phyloP scores from a whole-genome alignment of 768 basidiomycete species.

The Leucosporidium scottii region DNA sequence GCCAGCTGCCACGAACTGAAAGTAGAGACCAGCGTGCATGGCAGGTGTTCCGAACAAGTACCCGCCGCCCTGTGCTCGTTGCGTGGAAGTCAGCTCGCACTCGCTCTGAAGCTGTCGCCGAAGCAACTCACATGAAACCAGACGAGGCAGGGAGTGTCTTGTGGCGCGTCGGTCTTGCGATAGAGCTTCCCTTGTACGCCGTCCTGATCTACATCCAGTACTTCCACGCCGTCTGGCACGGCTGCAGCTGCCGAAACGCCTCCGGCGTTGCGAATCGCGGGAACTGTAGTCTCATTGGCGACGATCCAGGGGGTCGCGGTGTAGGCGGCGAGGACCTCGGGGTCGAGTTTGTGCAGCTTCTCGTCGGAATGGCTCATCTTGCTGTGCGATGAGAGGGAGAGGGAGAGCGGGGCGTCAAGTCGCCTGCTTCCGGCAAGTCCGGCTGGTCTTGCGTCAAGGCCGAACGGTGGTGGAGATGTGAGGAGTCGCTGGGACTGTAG shows the following conservation, averaged over 20 bases:
- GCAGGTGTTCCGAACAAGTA: neutral
- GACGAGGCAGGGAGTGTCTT: neutral
- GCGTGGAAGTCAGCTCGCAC: neutral
- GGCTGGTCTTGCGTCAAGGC: neutral
- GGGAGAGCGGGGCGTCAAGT: neutral
- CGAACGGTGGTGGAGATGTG: too few species aligned
- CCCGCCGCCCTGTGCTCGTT: neutral
- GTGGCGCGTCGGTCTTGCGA: neutral
- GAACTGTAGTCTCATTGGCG: neutral
- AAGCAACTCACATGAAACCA: slow-evolving; percentile 2
- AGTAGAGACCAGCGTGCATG: neutral
- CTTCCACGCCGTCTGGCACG: neutral
- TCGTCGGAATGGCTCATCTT: neutral
- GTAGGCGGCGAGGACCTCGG: neutral
- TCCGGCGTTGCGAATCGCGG: neutral
- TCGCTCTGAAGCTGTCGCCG: too few species aligned
- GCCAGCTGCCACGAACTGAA: neutral
- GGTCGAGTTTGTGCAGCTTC: neutral
- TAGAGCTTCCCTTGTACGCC: neutral
- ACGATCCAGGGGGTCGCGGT: neutral
- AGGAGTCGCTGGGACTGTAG: too few species aligned
- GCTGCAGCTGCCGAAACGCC: neutral
- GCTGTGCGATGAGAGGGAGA: neutral
- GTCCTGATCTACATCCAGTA: neutral
- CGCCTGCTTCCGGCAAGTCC: neutral